phyloP scores from a whole-genome alignment of 768 basidiomycete genomes.

The Termitomyces sp. region DNA sequence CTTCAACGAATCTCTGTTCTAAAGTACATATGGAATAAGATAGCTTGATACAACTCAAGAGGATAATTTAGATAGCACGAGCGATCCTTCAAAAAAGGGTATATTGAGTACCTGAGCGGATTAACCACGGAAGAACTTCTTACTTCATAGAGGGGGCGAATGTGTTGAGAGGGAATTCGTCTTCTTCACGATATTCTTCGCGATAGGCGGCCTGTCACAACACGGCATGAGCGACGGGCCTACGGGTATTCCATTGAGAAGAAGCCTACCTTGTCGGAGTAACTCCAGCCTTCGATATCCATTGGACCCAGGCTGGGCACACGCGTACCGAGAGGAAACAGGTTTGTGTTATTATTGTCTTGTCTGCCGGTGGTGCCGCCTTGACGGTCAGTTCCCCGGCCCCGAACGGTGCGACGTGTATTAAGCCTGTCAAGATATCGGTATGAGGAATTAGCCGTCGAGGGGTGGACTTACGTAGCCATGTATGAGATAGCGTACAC shows the following conservation, averaged over 20 bases:
- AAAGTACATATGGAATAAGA: conserved; percentile 4
- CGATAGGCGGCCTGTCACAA: conserved; percentile 1
- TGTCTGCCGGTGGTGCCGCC: conserved; percentile 22
- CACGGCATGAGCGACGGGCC: neutral
- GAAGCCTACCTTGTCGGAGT: conserved; percentile 19
- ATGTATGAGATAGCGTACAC: conserved; percentile 65
- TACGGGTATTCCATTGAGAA: neutral
- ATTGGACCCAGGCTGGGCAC: conserved; percentile 35
- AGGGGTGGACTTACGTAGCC: conserved; percentile 45
- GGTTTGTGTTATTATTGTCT: conserved; percentile 42
- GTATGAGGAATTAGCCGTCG: neutral
- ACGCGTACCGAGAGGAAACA: conserved; percentile 47
- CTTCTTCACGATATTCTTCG: conserved; percentile 9
- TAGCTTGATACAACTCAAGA: neutral
- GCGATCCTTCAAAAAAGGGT: neutral
- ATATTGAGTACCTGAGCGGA: neutral
- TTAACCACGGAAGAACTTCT: neutral
- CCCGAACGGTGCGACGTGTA: conserved; percentile 51
- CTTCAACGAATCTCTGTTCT: neutral
- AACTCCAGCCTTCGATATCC: conserved; percentile 32
- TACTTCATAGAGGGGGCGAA: conserved; percentile 16
- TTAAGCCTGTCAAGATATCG: conserved; percentile 42
- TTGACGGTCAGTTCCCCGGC: conserved; percentile 51
- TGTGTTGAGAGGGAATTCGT: conserved; percentile 19
- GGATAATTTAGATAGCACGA: neutral